phyloP scores from a whole-genome alignment of 2,329 filamentous ascomycete species.

The Colletotrichum melonis region DNA sequence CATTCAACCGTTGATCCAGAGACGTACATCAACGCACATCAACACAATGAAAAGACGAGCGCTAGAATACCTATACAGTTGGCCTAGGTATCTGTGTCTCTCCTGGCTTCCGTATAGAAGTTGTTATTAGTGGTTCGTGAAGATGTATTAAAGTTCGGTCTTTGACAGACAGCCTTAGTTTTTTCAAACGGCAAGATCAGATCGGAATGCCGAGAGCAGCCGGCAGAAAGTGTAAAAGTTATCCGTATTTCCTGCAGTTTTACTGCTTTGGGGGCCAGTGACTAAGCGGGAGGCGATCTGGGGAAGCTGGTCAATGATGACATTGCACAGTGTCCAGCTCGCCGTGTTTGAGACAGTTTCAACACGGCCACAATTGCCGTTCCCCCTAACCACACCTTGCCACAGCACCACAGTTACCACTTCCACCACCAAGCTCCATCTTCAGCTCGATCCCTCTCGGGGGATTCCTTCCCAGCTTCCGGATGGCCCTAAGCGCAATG shows the following conservation, averaged over 20 bases:
- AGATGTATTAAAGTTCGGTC: neutral
- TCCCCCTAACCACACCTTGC: neutral
- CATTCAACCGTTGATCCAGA: neutral
- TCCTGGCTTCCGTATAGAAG: too few relatives aligned
- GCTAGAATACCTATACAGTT: too few relatives aligned
- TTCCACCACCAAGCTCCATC: neutral
- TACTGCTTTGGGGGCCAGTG: neutral
- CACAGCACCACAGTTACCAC: too few relatives aligned
- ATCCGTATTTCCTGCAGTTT: conserved; percentile 2
- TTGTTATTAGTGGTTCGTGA: neutral
- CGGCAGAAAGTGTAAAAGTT: conserved; percentile 4
- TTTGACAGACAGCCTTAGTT: neutral
- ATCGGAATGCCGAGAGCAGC: neutral
- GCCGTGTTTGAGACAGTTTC: neutral
- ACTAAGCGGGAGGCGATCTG: conserved; percentile 12
- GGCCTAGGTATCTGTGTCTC: too few relatives aligned
- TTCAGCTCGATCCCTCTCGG: neutral
- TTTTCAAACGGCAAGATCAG: conserved; percentile 11
- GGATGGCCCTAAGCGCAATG: neutral
- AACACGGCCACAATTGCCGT: neutral
- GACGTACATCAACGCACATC: too few relatives aligned
- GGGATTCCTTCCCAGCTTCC: neutral
- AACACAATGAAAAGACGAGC: too few relatives aligned
- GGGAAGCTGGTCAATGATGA: conserved; percentile 27
- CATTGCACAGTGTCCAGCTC: neutral